phyloP scores from a whole-genome alignment of 108 stramenopile species.

The Hondaea fermentalgiana region DNA sequence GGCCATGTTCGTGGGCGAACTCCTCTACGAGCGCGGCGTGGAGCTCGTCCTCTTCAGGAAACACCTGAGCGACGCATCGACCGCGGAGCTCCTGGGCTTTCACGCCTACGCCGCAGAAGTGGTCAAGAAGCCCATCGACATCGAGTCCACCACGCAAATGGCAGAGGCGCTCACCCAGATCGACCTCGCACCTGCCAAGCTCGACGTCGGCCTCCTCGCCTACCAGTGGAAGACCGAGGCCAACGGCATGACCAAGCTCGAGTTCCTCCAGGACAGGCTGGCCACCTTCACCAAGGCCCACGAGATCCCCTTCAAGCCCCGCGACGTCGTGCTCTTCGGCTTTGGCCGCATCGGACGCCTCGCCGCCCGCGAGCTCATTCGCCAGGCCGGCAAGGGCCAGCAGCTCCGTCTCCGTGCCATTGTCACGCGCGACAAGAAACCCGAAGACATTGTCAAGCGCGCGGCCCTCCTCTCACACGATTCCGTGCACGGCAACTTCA shows the following conservation, averaged over 20 bases:
- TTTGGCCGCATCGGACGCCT: constrained; percentile 99
- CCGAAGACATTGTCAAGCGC: constrained; percentile 16
- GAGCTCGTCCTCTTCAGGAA: constrained; percentile 15
- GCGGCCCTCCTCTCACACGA: constrained; percentile 5
- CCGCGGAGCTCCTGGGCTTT: neutral
- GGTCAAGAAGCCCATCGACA: neutral
- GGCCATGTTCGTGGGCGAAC: neutral
- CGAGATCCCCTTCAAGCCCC: neutral
- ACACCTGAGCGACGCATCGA: neutral
- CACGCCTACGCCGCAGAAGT: neutral
- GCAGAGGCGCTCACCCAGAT: neutral
- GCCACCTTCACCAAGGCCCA: neutral
- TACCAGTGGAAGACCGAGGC: neutral
- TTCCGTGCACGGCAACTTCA: constrained; percentile 23
- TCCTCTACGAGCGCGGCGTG: neutral
- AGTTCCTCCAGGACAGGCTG: neutral
- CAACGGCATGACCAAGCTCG: neutral
- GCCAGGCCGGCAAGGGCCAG: constrained; percentile 1
- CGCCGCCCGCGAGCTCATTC: constrained; percentile 62
- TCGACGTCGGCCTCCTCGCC: neutral
- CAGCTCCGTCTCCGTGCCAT: constrained; percentile 27
- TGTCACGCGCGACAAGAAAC: constrained; percentile 13
- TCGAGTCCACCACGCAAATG: neutral
- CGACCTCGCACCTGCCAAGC: neutral
- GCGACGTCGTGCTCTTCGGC: constrained; percentile 70